These are phyloP conservation scores for Volvox africanus DNA, from an alignment of 139 green algal species.

Conservation along the genomic window DNA sequence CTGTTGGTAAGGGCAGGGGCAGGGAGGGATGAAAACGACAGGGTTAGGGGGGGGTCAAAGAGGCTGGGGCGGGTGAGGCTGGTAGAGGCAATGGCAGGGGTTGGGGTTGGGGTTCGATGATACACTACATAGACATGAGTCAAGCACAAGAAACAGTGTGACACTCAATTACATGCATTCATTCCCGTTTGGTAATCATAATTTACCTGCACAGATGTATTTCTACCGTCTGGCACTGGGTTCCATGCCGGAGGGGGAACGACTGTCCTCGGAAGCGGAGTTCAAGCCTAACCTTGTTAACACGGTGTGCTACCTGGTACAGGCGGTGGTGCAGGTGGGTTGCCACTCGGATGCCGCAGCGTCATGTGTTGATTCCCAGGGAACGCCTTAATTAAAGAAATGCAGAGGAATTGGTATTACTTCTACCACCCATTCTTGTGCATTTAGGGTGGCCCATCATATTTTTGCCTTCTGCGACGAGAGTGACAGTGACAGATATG, in stretches of 20 bases:
- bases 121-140: not conserved
- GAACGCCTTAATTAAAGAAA: too few species aligned
- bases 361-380: too few species aligned
- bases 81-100: too few species aligned
- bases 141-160: not conserved
- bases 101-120: not conserved
- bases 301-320: constrained; percentile 95
- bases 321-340: constrained; percentile 84
- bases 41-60: not conserved
- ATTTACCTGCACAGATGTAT: constrained; percentile 22
- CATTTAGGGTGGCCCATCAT: too few species aligned
- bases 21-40: not conserved
- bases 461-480: too few species aligned
- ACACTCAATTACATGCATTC: not conserved
- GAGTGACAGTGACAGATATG: too few species aligned
- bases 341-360: too few species aligned
- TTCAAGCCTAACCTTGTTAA: constrained; percentile 99
- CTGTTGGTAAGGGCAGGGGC: constrained; percentile 20
- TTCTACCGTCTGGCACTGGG: constrained; percentile 52
- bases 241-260: constrained; percentile 71
- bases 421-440: too few species aligned
- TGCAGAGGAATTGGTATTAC: too few species aligned
- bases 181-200: not conserved
- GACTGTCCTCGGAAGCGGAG: constrained; percentile 81
- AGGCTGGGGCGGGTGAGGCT: not conserved